Base-by-base conservation (phyloP, 768 basidiomycete species). In the Solioccasus polychromus region DNA sequence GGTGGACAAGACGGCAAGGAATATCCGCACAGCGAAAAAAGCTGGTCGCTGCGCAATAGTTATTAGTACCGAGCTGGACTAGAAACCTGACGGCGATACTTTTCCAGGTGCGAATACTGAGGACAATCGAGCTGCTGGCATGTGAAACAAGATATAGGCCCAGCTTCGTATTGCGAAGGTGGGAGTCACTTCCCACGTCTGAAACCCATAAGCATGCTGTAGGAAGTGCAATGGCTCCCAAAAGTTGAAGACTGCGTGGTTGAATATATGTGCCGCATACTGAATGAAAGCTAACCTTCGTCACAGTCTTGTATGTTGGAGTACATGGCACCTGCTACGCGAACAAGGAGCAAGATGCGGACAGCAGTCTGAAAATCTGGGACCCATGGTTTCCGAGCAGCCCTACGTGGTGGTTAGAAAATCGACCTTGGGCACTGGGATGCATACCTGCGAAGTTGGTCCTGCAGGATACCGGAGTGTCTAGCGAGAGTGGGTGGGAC, bases 201-300 rank as follows among this genome's bases (percentile, higher is more conserved):
- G 95, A 66, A 99, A 97, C 8, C 89, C 96, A 49, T 83, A 75
- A 20, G 91, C 92, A 45, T 82, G 71, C 47, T 85, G 80, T 45
- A 96, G 74, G 61, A 93, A 94, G 69, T 99, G 96, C 14, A 99
- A 71, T 17, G 96, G 96, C 61, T 98, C 96, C 92, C 92, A 98
- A 67, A 96, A 99, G 69, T 99, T 99, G 77, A 84, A 99, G 11
- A 96, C 96, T 99, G 39, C 18, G 11, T 10, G n/a, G 26, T 30
- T 48, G 29, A 45, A 39, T 30, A 15, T 3, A 17, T 35, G 23
- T 0, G 31, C 30, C 41, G 20, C 3, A 28, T 11, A 7, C 12
- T 30, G 23, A 25, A 19, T 22, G 32, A 37, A 38, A 26, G 41
- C 58, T 50, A 42, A 92, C 95, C 93, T 80, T 99, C 96, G 60